phyloP scores from a whole-genome alignment of 768 basidiomycete genomes.

The Tricholoma hemisulphureum region DNA sequence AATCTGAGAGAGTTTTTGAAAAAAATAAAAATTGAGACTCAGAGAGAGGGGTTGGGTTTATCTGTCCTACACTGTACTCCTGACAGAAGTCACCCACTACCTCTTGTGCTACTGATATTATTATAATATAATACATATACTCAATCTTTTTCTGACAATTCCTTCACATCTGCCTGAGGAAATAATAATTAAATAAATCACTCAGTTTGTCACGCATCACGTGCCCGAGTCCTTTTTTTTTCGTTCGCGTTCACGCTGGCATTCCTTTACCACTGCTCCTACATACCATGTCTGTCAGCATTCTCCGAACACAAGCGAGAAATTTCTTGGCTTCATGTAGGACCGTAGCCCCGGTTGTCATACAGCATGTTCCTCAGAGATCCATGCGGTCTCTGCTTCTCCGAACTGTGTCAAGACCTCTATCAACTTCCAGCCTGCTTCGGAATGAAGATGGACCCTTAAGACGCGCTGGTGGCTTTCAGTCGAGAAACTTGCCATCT shows the following conservation, averaged over 20 bases:
- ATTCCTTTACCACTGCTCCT: too few species aligned
- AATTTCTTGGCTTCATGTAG: slow-evolving; percentile 28
- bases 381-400: neutral
- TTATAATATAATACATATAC: too few species aligned
- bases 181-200: too few species aligned
- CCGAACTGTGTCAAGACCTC: slow-evolving; percentile 8
- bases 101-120: too few species aligned
- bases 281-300: slow-evolving; percentile 39
- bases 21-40: too few species aligned
- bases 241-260: too few species aligned
- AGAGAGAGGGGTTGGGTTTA: too few species aligned
- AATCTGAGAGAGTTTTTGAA: too few species aligned
- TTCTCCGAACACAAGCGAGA: slow-evolving; percentile 37
- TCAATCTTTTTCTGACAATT: too few species aligned
- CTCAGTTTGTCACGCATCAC: neutral
- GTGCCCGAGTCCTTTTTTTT: neutral
- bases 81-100: too few species aligned
- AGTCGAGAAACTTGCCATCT: slow-evolving; percentile 24
- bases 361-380: neutral
- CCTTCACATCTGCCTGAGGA: too few species aligned
- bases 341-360: slow-evolving; percentile 1
- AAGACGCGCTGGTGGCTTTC: neutral
- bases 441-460: neutral
- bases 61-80: too few species aligned
- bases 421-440: slow-evolving; percentile 19